These are phyloP conservation scores for Talaromyces nanjingensis DNA, from an alignment of 495 filamentous ascomycete species.

Conservation along the genomic window DNA sequence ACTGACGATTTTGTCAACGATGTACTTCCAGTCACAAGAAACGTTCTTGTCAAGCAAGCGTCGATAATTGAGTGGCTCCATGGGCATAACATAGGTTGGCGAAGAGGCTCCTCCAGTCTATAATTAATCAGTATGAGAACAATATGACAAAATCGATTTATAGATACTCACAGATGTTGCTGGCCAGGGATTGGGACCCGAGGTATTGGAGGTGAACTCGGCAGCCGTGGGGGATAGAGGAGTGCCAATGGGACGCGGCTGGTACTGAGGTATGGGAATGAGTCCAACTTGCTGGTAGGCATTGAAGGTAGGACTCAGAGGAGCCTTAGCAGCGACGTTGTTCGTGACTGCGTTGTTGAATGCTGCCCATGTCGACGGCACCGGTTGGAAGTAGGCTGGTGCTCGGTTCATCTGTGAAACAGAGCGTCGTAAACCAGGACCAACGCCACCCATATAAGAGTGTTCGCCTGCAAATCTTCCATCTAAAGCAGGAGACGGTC, in stretches of 20 bases:
- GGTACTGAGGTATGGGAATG: conserved; percentile 51
- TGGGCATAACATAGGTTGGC: conserved; percentile 76
- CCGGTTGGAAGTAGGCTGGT: conserved; percentile 27
- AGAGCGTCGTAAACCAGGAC: conserved; percentile 27
- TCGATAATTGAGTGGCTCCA: conserved; percentile 95
- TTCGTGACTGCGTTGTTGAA: conserved; percentile 25
- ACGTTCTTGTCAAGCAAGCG: conserved; percentile 92
- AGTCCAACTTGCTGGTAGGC: conserved; percentile 40
- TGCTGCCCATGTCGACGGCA: conserved; percentile 26
- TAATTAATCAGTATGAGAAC: conserved; percentile 11
- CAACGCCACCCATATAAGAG: conserved; percentile 25
- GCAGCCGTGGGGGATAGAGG: conserved; percentile 77
- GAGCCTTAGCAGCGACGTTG: conserved; percentile 18
- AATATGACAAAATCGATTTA: not conserved
- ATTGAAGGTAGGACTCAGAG: conserved; percentile 29
- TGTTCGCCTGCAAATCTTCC: conserved; percentile 23
- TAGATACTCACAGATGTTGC: conserved; percentile 34
- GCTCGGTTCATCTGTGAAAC: conserved; percentile 33
- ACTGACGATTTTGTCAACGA: conserved; percentile 98
- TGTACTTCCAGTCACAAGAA: conserved; percentile 98
- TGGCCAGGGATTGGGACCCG: conserved; percentile 42
- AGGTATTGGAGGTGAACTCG: conserved; percentile 57
- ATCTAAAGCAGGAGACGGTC: conserved; percentile 24
- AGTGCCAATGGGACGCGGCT: conserved; percentile 66
- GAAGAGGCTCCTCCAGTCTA: conserved; percentile 41